Evolutionary conservation across 805 yeast genomes (phyloP).

Genomic region (Myxozyma melibiosi): DNA sequence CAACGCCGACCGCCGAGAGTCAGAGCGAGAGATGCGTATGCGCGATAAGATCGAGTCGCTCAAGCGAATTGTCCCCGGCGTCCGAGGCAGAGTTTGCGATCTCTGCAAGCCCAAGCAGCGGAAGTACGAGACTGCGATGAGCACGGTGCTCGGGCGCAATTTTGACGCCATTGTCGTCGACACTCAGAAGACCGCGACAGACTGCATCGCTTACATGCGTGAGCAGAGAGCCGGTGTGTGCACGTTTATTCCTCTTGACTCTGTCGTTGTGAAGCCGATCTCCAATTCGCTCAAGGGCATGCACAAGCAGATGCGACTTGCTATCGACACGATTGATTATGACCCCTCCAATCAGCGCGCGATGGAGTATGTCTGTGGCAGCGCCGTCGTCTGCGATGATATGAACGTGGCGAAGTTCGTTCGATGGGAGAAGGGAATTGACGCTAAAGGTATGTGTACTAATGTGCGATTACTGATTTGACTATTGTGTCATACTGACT

Average conservation of each 20-base stretch:
- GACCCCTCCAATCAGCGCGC: constrained; percentile 74
- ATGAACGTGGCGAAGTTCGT: constrained; percentile 68
- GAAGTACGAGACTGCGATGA: constrained; percentile 71
- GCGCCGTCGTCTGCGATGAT: constrained; percentile 74
- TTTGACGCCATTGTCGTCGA: constrained; percentile 87
- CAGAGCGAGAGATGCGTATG: constrained; percentile 65
- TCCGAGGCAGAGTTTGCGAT: constrained; percentile 78
- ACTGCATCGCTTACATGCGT: constrained; percentile 76
- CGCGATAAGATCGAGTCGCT: constrained; percentile 73
- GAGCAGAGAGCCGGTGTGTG: constrained; percentile 85
- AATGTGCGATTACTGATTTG: not conserved
- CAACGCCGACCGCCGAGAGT: constrained; percentile 74
- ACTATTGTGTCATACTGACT: constrained; percentile 15
- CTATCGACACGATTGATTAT: constrained; percentile 70
- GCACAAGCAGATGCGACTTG: constrained; percentile 57
- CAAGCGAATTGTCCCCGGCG: constrained; percentile 79
- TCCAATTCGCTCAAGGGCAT: constrained; percentile 54
- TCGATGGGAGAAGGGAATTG: constrained; percentile 64
- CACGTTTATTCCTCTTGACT: constrained; percentile 84
- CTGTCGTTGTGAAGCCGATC: constrained; percentile 61
- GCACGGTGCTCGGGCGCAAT: constrained; percentile 74
- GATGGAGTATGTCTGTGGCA: constrained; percentile 75
- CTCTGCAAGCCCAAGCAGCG: constrained; percentile 74
- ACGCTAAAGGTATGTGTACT: constrained; percentile 49
- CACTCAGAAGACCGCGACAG: constrained; percentile 63